These are phyloP conservation scores for Viridothelium virens DNA, from an alignment of 495 filamentous ascomycete species.

Conservation along the genomic window DNA sequence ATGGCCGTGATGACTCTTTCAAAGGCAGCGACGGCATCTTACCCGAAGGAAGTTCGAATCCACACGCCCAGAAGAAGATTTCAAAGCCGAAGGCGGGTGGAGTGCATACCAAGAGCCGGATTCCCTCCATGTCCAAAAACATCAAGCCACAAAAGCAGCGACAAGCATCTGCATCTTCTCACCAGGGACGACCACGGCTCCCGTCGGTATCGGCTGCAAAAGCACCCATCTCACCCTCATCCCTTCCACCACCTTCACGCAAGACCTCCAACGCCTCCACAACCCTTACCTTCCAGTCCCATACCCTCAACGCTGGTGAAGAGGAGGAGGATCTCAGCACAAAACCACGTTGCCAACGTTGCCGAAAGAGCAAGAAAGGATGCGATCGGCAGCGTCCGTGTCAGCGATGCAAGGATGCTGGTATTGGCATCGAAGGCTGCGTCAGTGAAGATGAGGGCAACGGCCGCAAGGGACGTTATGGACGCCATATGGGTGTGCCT, in stretches of 20 bases:
- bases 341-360: slow-evolving; percentile 95
- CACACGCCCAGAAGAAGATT: slow-evolving; percentile 33
- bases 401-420: slow-evolving; percentile 89
- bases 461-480: slow-evolving; percentile 91
- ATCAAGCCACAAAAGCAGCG: slow-evolving; percentile 20
- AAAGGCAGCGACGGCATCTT: slow-evolving; percentile 43
- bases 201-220: slow-evolving; percentile 34
- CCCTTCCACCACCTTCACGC: slow-evolving; percentile 57
- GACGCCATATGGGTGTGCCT: slow-evolving; percentile 91
- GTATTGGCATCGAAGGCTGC: slow-evolving; percentile 82
- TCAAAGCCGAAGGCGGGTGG: slow-evolving; percentile 20
- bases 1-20: slow-evolving; percentile 50
- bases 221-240: slow-evolving; percentile 60
- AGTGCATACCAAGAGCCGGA: slow-evolving; percentile 28
- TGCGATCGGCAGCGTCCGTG: slow-evolving; percentile 95
- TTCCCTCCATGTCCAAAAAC: slow-evolving; percentile 26
- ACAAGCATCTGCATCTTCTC: neutral
- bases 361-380: slow-evolving; percentile 98
- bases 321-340: slow-evolving; percentile 87
- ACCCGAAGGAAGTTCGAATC: slow-evolving; percentile 26
- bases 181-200: slow-evolving; percentile 11
- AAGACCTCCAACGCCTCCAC: slow-evolving; percentile 65
- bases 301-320: neutral
- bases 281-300: slow-evolving; percentile 4
- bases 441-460: slow-evolving; percentile 96